Evolutionary conservation across 371 early-diverging fungal species (phyloP), one percentile per base, ranked within the genome.

Genomic region (Haplosporangium sp.): DNA sequence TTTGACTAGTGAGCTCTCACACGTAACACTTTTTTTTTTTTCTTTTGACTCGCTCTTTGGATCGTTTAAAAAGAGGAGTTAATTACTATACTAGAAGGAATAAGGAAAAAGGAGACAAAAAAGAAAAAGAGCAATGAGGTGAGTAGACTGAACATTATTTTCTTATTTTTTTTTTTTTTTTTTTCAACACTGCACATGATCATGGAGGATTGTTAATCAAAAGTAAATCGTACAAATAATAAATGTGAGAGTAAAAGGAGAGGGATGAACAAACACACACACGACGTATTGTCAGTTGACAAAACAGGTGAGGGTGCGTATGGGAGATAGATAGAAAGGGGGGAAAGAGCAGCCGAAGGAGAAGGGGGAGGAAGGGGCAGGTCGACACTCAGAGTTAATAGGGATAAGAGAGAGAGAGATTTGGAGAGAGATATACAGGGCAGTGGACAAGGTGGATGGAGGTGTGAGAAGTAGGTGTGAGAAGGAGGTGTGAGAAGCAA

Each of bases 221-320:
- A 2, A 45, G 6, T 9, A 9, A 45, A 13, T 9, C 45, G 15
- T 15, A 9, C 45, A 45, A 9, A 62, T 3, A 52, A 52, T n/a
- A 45, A 63, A 63, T 34, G 56, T 27, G 63, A 37, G 63, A 44
- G 34, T n/a, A 47, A 48, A 62, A 19, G 8, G 35, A 34, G 48
- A 27, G 63, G 13, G 52, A 65, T 19, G 39, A 39, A 27, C 35
- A 52, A 4, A 6, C 3, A 52, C 15, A 45, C 20, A 42, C 8
- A 55, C 35, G 1, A 20, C 34, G 20, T 10, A 9, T 55, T 4
- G 66, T 66, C 66, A 66, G 71, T 44, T 55, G 58, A 69, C 63
- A 52, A 53, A n/a, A n/a, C n/a, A n/a, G n/a, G n/a, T n/a, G 40
- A n/a, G 8, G 10, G 38, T n/a, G 47, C 3, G 45, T 40, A 15